Evolutionary conservation across 2,329 filamentous ascomycete species (phyloP), one percentile per base, ranked within the genome.

Genomic region (Intubia oerlemansii): DNA sequence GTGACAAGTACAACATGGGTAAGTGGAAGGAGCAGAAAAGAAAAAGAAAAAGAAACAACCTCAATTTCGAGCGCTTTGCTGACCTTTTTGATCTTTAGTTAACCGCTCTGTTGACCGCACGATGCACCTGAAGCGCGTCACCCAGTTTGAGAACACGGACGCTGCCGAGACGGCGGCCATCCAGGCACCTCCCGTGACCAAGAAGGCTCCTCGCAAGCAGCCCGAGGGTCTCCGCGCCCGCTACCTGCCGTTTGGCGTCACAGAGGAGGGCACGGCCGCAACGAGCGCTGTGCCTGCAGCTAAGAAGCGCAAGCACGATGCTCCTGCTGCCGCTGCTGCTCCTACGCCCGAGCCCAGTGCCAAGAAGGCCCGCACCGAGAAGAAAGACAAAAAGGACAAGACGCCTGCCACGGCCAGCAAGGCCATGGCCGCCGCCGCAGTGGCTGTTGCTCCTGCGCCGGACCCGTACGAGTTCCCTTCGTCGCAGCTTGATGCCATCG

Each of bases 171-270:
- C 17, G 11, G 16, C 17, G 4, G 18, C 28, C 10, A 22, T 19
- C 2, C 20, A 25, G 28, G 47, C 53, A 15, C 57, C 53, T 14
- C 52, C 56, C 27, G 52, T 57, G 3, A 50, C 60, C 5, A 52
- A 59, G 32, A 65, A 55, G 34, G 46, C 57, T 2, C 54, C 66
- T 27, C 63, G 71, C 34, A 54, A 63, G 25, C 77, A 82, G 44
- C 74, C 77, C 2, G 57, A 62, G 40, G 72, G 68, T 6, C 51
- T 84, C 30, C 67, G 61, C 41, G 62, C 70, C 47, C 65, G 75
- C 19, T 81, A 65, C 47, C 60, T 61, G 30, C 75, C 76, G 1
- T 62, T 74, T 25, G 76, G 76, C 17, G 55, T 65, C 24, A 44
- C 23, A 23, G 33, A 28, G 14, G 19, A 28, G 14, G 30, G n/a